phyloP scores from a whole-genome alignment of 768 basidiomycete genomes.

The Calocybe indica region DNA sequence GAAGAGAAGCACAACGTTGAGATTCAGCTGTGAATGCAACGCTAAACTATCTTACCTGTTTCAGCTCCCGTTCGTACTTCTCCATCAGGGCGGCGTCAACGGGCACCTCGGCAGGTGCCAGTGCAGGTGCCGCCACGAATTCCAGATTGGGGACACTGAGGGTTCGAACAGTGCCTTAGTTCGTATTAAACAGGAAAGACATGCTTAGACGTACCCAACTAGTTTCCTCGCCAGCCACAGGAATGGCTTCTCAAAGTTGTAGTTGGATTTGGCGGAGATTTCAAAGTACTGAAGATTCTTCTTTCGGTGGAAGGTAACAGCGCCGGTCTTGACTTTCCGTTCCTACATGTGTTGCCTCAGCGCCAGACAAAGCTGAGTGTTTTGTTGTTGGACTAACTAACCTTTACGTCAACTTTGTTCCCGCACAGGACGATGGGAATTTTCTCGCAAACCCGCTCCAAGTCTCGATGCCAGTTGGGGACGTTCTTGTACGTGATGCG shows the following conservation, averaged over 20 bases:
- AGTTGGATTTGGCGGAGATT: conserved; percentile 99
- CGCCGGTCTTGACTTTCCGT: conserved; percentile 98
- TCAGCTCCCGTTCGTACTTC: conserved; percentile 75
- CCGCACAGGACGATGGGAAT: conserved; percentile 99
- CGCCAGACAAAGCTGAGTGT: neutral
- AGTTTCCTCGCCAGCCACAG: conserved; percentile 98
- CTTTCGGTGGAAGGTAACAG: conserved; percentile 99
- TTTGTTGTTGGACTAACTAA: conserved; percentile 26
- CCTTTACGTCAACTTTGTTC: conserved; percentile 99
- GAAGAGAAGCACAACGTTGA: neutral
- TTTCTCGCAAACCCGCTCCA: conserved; percentile 99
- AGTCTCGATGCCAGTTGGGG: conserved; percentile 99
- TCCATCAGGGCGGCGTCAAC: conserved; percentile 76
- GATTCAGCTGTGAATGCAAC: neutral
- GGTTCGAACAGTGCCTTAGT: neutral
- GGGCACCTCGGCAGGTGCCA: conserved; percentile 88
- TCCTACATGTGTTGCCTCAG: conserved; percentile 49
- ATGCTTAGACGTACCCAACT: conserved; percentile 65
- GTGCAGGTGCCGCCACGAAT: conserved; percentile 94
- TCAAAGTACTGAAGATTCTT: conserved; percentile 99
- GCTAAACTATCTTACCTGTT: conserved; percentile 36
- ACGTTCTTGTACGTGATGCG: conserved; percentile 99
- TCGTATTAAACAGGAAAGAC: neutral
- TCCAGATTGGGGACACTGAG: conserved; percentile 79
- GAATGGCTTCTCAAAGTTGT: conserved; percentile 99